Evolutionary conservation across 345 rosid species (phyloP).

Genomic region (Sonneratia caseolaris): DNA sequence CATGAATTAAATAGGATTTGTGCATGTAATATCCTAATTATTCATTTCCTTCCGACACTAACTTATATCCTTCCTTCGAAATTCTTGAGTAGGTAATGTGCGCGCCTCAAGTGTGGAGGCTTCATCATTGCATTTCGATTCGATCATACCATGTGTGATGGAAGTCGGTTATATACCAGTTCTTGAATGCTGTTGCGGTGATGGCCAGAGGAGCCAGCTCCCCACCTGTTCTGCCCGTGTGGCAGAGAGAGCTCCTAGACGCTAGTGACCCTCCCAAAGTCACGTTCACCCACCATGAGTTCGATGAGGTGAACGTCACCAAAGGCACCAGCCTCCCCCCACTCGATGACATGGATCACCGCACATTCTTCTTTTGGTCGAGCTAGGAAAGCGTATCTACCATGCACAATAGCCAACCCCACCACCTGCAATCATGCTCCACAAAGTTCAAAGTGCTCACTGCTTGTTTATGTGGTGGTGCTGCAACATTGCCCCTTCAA

Average conservation of each 20-base stretch:
- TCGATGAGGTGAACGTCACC: slow-evolving; percentile 23
- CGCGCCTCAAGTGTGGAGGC: slow-evolving; percentile 11
- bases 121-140: slow-evolving; percentile 7
- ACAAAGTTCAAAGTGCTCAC: slow-evolving; percentile 26
- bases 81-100: no score
- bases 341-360: slow-evolving; percentile 19
- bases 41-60: no score
- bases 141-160: slow-evolving; percentile 44
- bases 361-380: slow-evolving; percentile 46
- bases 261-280: slow-evolving; percentile 26
- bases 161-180: slow-evolving; percentile 24
- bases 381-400: slow-evolving; percentile 17
- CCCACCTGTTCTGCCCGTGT: slow-evolving; percentile 31
- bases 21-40: no score
- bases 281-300: slow-evolving; percentile 36
- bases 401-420: slow-evolving; percentile 26
- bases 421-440: slow-evolving; percentile 23
- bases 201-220: slow-evolving; percentile 24
- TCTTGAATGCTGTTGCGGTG: slow-evolving; percentile 35
- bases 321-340: slow-evolving; percentile 16
- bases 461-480: slow-evolving; percentile 47
- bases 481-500: slow-evolving; percentile 34
- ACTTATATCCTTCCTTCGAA: no score
- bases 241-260: slow-evolving; percentile 34
- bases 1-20: not conserved